These are phyloP conservation scores for Camellia lanceoleosa DNA, from an alignment of 148 eudicot species.

Conservation along the genomic window DNA sequence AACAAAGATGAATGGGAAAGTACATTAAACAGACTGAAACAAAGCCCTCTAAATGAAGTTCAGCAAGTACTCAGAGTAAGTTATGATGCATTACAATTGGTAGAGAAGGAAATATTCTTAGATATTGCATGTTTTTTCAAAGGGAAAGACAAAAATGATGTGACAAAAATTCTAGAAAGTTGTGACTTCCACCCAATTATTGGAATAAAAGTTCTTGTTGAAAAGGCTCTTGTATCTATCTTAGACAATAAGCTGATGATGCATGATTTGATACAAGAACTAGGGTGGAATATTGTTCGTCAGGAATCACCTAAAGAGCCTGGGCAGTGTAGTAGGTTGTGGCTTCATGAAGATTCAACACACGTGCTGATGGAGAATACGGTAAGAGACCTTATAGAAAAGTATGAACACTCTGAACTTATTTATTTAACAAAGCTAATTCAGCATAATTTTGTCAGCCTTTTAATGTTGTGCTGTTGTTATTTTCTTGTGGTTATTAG, in stretches of 20 bases:
- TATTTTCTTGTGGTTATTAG: too few relatives aligned
- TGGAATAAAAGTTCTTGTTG: slow-evolving; percentile 9
- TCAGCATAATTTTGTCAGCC: too few relatives aligned
- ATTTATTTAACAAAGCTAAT: too few relatives aligned
- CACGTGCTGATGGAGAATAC: neutral
- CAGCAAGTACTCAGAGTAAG: slow-evolving; percentile 7
- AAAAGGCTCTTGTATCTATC: slow-evolving; percentile 9
- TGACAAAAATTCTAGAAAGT: neutral
- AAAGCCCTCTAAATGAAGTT: neutral
- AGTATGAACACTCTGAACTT: too few relatives aligned
- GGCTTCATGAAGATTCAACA: slow-evolving; percentile 1
- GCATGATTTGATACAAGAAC: slow-evolving; percentile 18
- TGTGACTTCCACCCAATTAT: slow-evolving; percentile 3
- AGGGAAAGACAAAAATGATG: slow-evolving; percentile 1
- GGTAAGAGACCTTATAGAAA: neutral
- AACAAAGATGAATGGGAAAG: slow-evolving; percentile 10
- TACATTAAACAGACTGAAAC: neutral
- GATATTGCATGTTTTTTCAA: slow-evolving; percentile 18
- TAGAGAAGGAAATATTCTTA: slow-evolving; percentile 7
- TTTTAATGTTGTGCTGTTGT: too few relatives aligned
- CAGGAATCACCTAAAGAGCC: slow-evolving; percentile 6
- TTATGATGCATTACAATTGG: slow-evolving; percentile 9
- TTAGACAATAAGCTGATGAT: neutral
- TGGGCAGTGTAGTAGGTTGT: slow-evolving; percentile 12
- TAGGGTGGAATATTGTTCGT: slow-evolving; percentile 14